Conservation (phyloP, 495 filamentous ascomycete genomes). For the Penicillium egyptiacum region DNA sequence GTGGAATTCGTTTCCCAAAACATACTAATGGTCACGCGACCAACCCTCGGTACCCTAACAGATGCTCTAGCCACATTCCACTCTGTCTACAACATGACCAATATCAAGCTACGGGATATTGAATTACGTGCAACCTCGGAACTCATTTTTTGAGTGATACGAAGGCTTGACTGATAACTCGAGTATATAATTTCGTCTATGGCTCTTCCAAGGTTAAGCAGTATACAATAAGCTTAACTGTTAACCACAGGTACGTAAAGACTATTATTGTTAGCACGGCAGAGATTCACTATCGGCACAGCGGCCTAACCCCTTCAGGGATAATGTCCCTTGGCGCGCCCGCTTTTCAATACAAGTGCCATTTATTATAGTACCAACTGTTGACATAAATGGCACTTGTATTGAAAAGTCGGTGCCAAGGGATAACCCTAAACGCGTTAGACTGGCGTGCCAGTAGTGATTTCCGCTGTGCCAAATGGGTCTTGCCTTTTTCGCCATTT, state of each 20-base stretch:
- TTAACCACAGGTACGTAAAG: neutral
- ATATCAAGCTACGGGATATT: neutral
- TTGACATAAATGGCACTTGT: neutral
- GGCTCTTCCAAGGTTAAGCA: neutral
- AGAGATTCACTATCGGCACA: neutral
- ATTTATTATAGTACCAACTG: neutral
- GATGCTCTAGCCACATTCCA: conserved; percentile 6
- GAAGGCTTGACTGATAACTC: neutral
- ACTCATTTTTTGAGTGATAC: neutral
- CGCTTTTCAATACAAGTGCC: neutral
- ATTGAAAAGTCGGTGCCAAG: neutral
- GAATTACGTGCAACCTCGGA: neutral
- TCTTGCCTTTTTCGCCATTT: neutral
- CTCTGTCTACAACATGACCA: neutral
- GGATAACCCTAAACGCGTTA: neutral
- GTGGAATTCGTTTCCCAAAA: neutral
- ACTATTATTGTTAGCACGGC: neutral
- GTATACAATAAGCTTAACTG: conserved; percentile 40
- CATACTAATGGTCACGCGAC: neutral
- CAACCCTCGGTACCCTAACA: neutral
- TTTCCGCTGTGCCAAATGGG: neutral
- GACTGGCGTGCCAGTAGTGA: neutral
- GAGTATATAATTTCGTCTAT: neutral
- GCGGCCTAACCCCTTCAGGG: neutral
- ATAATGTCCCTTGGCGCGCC: neutral